Percentiles rank a stretch among this genome's conserved stretches.
phyloP scores from a whole-genome alignment of 2,329 filamentous ascomycete genomes.

The Pestalotiopsis sp. region DNA sequence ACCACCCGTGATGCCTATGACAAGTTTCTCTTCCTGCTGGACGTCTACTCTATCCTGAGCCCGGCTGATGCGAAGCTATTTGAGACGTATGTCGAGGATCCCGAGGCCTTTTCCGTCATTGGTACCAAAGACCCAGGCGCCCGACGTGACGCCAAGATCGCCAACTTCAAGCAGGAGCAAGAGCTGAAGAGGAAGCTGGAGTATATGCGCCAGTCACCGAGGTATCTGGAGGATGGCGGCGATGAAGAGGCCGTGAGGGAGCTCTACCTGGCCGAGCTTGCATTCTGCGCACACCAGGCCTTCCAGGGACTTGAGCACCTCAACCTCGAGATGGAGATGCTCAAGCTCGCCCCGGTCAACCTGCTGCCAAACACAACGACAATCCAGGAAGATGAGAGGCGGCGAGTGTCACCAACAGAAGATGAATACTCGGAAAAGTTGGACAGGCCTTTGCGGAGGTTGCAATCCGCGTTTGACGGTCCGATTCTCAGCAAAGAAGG shows the following conservation, averaged over 20 bases:
- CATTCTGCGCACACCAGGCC: constrained; percentile 74
- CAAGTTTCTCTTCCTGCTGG: constrained; percentile 74
- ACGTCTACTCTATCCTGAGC: constrained; percentile 76
- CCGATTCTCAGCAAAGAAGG: constrained; percentile 79
- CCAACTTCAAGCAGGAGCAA: constrained; percentile 83
- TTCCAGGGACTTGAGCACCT: constrained; percentile 89
- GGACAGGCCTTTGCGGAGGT: constrained; percentile 63
- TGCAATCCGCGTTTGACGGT: constrained; percentile 57
- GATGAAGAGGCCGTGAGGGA: constrained; percentile 86
- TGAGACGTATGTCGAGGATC: constrained; percentile 73
- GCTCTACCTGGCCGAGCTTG: constrained; percentile 76
- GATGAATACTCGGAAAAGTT: constrained; percentile 71
- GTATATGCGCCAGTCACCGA: constrained; percentile 45
- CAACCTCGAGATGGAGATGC: constrained; percentile 80
- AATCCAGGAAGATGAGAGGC: constrained; percentile 50
- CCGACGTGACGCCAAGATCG: constrained; percentile 82
- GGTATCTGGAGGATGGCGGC: constrained; percentile 56
- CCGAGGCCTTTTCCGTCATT: constrained; percentile 73
- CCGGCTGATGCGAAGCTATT: constrained; percentile 69
- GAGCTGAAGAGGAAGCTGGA: constrained; percentile 83
- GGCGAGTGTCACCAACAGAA: constrained; percentile 34
- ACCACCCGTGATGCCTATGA: constrained; percentile 75
- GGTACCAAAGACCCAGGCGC: constrained; percentile 64
- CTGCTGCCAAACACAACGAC: constrained; percentile 44
- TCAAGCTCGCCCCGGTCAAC: constrained; percentile 71